Evolutionary conservation across 1,284 basidiomycete species (phyloP).

Genomic region (Phellopilus nigrolimitatus): DNA sequence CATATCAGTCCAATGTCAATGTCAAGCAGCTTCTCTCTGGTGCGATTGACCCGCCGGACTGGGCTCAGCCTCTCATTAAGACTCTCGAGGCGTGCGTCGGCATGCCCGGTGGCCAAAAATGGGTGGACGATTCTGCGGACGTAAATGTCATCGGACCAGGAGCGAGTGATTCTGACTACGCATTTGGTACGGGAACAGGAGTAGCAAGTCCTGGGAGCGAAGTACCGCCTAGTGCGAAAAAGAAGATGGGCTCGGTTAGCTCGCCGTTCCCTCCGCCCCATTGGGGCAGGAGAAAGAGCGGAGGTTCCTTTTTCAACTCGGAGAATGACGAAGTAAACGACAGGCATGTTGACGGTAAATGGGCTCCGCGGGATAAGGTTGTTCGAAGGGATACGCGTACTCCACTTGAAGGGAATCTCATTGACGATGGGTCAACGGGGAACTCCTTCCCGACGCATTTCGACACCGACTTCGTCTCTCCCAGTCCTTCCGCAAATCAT

Average conservation of each 20-base stretch:
- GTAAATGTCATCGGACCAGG: conserved; percentile 11
- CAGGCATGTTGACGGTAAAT: conserved; percentile 29
- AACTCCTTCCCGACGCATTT: conserved; percentile 39
- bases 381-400: conserved; percentile 12
- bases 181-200: conserved; percentile 44
- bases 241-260: conserved; percentile 44
- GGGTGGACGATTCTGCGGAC: conserved; percentile 53
- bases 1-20: conserved; percentile 72
- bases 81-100: conserved; percentile 73
- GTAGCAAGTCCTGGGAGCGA: conserved; percentile 39
- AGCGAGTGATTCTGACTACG: conserved; percentile 41
- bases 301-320: conserved; percentile 43
- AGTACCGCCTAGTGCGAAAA: conserved; percentile 28
- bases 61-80: conserved; percentile 69
- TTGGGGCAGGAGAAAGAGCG: conserved; percentile 50
- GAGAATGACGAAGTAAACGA: conserved; percentile 38
- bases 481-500: conserved; percentile 17
- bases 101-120: conserved; percentile 59
- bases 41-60: conserved; percentile 65
- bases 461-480: conserved; percentile 29
- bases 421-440: conserved; percentile 26
- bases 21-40: conserved; percentile 80
- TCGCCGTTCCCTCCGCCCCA: conserved; percentile 53
- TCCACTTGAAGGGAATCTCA: conserved; percentile 7
- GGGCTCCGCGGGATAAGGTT: conserved; percentile 25